phyloP scores from a whole-genome alignment of 768 basidiomycete genomes.

The Psilocybe tampanensis region DNA sequence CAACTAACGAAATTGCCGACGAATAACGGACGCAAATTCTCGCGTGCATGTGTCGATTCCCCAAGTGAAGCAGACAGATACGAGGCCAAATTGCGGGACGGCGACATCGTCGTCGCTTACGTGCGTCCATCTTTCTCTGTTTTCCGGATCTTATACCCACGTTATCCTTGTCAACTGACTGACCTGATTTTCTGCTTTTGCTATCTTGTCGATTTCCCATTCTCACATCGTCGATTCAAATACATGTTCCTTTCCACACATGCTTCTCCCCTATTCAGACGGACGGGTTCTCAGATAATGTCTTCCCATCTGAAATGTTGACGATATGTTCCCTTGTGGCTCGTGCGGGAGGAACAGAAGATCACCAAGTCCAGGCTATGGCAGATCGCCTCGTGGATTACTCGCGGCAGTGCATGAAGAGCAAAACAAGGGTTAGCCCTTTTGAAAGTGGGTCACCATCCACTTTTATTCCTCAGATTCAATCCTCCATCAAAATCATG shows the following conservation, averaged over 20 bases:
- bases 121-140: slow-evolving; percentile 26
- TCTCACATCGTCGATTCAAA: no score
- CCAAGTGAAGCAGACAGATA: slow-evolving; percentile 49
- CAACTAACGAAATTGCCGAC: slow-evolving; percentile 57
- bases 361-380: slow-evolving; percentile 65
- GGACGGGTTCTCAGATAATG: slow-evolving; percentile 58
- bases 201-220: not conserved
- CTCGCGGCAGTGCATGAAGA: slow-evolving; percentile 70
- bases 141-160: not conserved
- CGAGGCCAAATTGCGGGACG: slow-evolving; percentile 47
- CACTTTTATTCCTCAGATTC: not conserved
- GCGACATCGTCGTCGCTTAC: slow-evolving; percentile 55
- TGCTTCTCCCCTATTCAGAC: slow-evolving; percentile 35
- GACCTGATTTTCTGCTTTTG: not conserved
- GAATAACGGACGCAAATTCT: slow-evolving; percentile 42
- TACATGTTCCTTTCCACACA: not conserved
- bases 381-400: slow-evolving; percentile 75
- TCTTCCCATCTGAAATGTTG: slow-evolving; percentile 71
- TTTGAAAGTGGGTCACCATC: slow-evolving; percentile 61
- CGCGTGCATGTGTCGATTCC: slow-evolving; percentile 55
- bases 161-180: not conserved
- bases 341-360: slow-evolving; percentile 57
- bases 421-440: slow-evolving; percentile 64
- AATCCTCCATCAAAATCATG: not conserved
- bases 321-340: slow-evolving; percentile 70